Evolutionary conservation across 352 stramenopile genomes (phyloP), one percentile per base, ranked within the genome.

Genomic region (Globisporangium spinosum): DNA sequence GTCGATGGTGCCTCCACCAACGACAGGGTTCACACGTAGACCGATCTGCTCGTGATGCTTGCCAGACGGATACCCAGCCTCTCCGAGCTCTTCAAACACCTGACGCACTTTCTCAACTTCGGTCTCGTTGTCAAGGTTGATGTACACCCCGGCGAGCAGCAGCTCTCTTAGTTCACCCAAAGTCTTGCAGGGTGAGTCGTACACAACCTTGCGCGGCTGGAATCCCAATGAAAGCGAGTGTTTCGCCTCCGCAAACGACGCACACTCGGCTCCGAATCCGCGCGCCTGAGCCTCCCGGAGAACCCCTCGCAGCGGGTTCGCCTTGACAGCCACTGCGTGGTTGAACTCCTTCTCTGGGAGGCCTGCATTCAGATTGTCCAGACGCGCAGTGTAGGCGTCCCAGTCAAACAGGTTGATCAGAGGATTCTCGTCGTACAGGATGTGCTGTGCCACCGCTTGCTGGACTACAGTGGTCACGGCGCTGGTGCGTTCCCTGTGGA

Each of bases 111-210:
- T 94, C 67, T 75, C 70, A 25, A 98, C 79, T 64, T 98, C 94
- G 34, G 97, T 75, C 62, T 96, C 78, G 69, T 97, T 98, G 77
- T 98, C 94, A 17, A 95, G 62, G 77, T 98, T 98, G 66, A 98
- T 84, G 65, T 93, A 91, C 22, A 97, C 83, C 2, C 91, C 90
- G 29, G 80, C 77, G 57, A 74, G 56, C 56, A 98, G 70, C 64
- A 96, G 80, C 49, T 91, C 82, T 29, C 78, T 73, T 27, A 98
- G 70, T 70, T 98, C 94, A 8, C 70, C 69, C 20, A 79, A 35
- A 15, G 93, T 98, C 74, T 98, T 98, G 76, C 89, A 97, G 13
- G 94, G 94, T 13, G 89, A 97, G 67, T 98, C 94, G 74, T 94
- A 98, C 9, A 98, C 87, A 13, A 98, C 80, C 51, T 79, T 79